Evolutionary conservation across 768 basidiomycete genomes (phyloP).

Genomic region (Leccinum fibrillosum): DNA sequence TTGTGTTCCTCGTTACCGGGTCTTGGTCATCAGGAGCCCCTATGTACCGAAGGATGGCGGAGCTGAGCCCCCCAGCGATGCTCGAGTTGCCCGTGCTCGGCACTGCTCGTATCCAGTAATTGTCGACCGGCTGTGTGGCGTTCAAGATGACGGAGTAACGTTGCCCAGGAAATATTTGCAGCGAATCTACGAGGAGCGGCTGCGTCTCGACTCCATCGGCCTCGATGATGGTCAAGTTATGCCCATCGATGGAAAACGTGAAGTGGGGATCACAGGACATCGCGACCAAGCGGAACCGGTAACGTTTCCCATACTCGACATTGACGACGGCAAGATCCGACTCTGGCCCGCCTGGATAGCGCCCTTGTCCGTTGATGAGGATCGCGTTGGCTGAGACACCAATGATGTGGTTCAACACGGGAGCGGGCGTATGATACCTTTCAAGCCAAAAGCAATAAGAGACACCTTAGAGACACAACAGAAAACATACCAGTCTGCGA

Average conservation of each 20-base stretch:
- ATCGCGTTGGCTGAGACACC: slow-evolving; percentile 20
- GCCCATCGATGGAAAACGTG: slow-evolving; percentile 45
- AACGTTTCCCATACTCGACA: slow-evolving; percentile 36
- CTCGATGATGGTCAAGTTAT: slow-evolving; percentile 40
- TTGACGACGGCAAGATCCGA: slow-evolving; percentile 37
- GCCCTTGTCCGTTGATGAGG: slow-evolving; percentile 32
- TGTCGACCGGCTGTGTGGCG: slow-evolving; percentile 38
- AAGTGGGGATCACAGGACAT: slow-evolving; percentile 45
- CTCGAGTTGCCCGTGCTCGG: neutral
- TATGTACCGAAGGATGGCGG: neutral
- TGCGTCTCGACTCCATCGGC: slow-evolving; percentile 37
- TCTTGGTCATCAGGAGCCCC: neutral
- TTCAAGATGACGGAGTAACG: neutral
- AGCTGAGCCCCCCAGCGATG: neutral
- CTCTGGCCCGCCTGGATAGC: slow-evolving; percentile 33
- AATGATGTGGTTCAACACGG: neutral
- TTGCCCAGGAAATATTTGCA: neutral
- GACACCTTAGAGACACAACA: neutral
- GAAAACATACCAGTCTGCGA: slow-evolving; percentile 1
- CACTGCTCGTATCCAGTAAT: slow-evolving; percentile 53
- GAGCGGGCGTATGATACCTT: neutral
- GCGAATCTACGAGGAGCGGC: neutral
- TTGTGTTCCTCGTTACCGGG: neutral
- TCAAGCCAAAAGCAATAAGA: neutral
- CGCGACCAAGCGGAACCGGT: slow-evolving; percentile 47